Evolutionary conservation across 371 early-diverging fungal species (phyloP).

Genomic region (Fennellomyces sp.): DNA sequence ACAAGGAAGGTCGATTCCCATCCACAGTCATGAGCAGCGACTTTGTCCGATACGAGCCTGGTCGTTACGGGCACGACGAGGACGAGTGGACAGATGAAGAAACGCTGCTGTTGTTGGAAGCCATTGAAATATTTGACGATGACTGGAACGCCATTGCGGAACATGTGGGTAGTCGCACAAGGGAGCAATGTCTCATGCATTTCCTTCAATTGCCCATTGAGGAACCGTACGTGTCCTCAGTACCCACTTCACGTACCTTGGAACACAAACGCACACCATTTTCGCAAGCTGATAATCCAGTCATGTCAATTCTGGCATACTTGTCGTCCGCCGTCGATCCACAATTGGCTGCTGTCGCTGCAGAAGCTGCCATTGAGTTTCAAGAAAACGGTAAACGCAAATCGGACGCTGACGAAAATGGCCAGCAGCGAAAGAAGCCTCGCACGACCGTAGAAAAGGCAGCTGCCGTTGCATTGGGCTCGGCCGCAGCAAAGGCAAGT

Average conservation of each 20-base stretch:
- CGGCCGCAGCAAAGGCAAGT: constrained; percentile 73
- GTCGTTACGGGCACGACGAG: constrained; percentile 50
- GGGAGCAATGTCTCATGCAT: constrained; percentile 95
- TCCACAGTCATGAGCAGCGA: constrained; percentile 83
- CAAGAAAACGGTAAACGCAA: constrained; percentile 35
- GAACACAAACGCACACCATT: constrained; percentile 78
- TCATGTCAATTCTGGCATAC: constrained; percentile 95
- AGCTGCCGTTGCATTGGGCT: constrained; percentile 67
- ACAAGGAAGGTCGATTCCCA: constrained; percentile 94
- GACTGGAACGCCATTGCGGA: constrained; percentile 97
- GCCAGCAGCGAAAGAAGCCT: constrained; percentile 33
- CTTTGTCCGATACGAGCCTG: constrained; percentile 75
- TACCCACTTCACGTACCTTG: constrained; percentile 22
- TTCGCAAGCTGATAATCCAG: constrained; percentile 93
- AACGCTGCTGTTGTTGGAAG: constrained; percentile 91
- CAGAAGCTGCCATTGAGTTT: constrained; percentile 18
- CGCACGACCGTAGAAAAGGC: constrained; percentile 60
- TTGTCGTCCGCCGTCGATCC: constrained; percentile 87
- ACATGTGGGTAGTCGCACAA: constrained; percentile 91
- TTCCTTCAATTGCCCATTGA: constrained; percentile 96
- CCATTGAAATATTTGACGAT: constrained; percentile 93
- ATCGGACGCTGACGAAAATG: constrained; percentile 21
- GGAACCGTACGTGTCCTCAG: constrained; percentile 71
- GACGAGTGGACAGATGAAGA: constrained; percentile 94
- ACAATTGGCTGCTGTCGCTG: constrained; percentile 84